phyloP scores from a whole-genome alignment of 805 yeast genomes.

The Wickerhamiella slavikovae region DNA sequence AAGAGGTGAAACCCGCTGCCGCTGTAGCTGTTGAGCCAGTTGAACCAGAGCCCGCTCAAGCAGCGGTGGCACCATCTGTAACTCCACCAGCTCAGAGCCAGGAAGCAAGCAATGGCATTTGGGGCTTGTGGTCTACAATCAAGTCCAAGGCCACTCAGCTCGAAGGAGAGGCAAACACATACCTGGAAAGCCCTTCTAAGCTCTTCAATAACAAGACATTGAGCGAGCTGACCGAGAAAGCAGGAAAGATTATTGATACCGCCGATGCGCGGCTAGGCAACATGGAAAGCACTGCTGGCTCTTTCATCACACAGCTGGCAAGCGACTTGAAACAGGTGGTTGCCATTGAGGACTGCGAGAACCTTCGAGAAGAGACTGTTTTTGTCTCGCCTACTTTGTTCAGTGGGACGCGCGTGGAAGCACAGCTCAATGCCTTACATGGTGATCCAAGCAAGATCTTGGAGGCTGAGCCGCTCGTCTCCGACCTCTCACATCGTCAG shows the following conservation, averaged over 20 bases:
- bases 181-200: slow-evolving; percentile 7
- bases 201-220: slow-evolving; percentile 14
- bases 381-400: slow-evolving; percentile 23
- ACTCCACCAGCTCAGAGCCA: background rate
- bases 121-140: slow-evolving; percentile 2
- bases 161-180: slow-evolving; percentile 1
- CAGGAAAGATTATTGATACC: slow-evolving; percentile 46
- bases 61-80: background rate
- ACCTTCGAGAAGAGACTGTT: slow-evolving; percentile 14
- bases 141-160: slow-evolving; percentile 1
- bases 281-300: slow-evolving; percentile 49
- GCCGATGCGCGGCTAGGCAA: slow-evolving; percentile 56
- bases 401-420: slow-evolving; percentile 36
- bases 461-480: slow-evolving; percentile 15
- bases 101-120: background rate
- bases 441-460: slow-evolving; percentile 28
- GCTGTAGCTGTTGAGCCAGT: background rate
- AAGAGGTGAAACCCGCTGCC: background rate
- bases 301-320: slow-evolving; percentile 37
- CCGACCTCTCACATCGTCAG: slow-evolving; percentile 26
- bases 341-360: slow-evolving; percentile 5
- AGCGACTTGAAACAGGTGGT: slow-evolving; percentile 16
- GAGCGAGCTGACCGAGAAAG: slow-evolving; percentile 19
- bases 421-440: slow-evolving; percentile 36
- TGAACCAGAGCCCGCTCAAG: background rate